A percentile compares a stretch with the other conserved stretches of the same genome.
Conservation (phyloP, 768 basidiomycete genomes). For the Leucocoprinus leucothites region DNA sequence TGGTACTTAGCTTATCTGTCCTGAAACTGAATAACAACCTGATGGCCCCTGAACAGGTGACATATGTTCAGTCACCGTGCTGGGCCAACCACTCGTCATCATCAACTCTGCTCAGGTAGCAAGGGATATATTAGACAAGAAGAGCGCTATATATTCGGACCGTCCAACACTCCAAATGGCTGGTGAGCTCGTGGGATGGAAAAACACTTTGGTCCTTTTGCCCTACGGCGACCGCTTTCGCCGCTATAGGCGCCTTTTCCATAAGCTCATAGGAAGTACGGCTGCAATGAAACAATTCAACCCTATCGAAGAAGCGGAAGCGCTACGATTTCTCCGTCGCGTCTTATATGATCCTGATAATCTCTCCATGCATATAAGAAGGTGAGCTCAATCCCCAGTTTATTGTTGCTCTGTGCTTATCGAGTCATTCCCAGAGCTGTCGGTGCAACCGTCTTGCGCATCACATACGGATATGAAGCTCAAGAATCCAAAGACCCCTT, state of each 20-base stretch:
- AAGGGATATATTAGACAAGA: constrained; percentile 62
- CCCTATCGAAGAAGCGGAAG: constrained; percentile 43
- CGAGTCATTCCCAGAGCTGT: constrained; percentile 33
- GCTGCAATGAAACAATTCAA: constrained; percentile 40
- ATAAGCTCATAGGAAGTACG: constrained; percentile 45
- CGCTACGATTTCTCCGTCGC: constrained; percentile 43
- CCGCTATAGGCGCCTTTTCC: constrained; percentile 49
- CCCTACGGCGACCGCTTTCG: constrained; percentile 58
- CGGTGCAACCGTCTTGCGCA: constrained; percentile 50
- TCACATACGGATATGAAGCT: constrained; percentile 53
- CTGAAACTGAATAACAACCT: background rate
- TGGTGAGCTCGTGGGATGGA: constrained; percentile 57
- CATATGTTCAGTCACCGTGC: constrained; percentile 55
- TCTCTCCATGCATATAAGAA: constrained; percentile 42
- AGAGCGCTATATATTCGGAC: constrained; percentile 64
- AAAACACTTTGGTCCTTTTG: constrained; percentile 51
- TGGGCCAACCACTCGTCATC: constrained; percentile 58
- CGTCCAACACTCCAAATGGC: constrained; percentile 56
- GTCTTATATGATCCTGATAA: constrained; percentile 46
- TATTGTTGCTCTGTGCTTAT: constrained; percentile 4
- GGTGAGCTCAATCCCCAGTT: constrained; percentile 29
- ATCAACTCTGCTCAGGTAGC: constrained; percentile 50
- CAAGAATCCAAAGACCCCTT: constrained; percentile 49
- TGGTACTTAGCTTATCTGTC: constrained; percentile 28
- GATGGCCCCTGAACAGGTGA: constrained; percentile 37